A percentile compares a stretch with the other conserved stretches of the same genome.
Evolutionary conservation across 2,329 filamentous ascomycete genomes (phyloP).

Genomic region (Fusarium sp.): DNA sequence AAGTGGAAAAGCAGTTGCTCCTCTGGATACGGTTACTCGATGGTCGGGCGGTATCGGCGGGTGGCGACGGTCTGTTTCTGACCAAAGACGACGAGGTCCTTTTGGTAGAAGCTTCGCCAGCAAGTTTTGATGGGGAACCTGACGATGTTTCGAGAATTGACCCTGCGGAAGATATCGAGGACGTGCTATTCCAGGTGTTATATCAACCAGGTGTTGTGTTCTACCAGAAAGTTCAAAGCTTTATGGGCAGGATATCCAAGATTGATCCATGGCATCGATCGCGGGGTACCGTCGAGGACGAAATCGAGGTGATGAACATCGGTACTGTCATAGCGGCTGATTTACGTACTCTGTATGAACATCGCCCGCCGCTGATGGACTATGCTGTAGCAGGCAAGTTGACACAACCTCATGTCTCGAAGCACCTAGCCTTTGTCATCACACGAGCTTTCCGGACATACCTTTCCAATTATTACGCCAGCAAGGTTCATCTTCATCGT

Average conservation of each 20-base stretch:
- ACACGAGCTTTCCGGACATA: slow-evolving; percentile 66
- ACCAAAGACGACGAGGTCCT: slow-evolving; percentile 59
- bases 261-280: slow-evolving; percentile 68
- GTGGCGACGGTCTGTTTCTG: slow-evolving; percentile 65
- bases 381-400: slow-evolving; percentile 64
- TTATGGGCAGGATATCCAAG: slow-evolving; percentile 66
- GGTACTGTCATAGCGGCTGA: slow-evolving; percentile 63
- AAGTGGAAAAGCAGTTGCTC: slow-evolving; percentile 60
- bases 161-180: slow-evolving; percentile 55
- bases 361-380: slow-evolving; percentile 65
- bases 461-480: slow-evolving; percentile 66
- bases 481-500: slow-evolving; percentile 66
- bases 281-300: slow-evolving; percentile 66
- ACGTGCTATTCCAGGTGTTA: slow-evolving; percentile 64
- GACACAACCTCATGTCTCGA: slow-evolving; percentile 59
- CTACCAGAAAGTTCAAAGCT: slow-evolving; percentile 67
- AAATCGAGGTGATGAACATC: slow-evolving; percentile 67
- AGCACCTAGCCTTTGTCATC: slow-evolving; percentile 60
- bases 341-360: slow-evolving; percentile 61
- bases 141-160: slow-evolving; percentile 40
- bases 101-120: slow-evolving; percentile 56
- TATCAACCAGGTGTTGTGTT: slow-evolving; percentile 67
- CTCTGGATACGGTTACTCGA: slow-evolving; percentile 67
- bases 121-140: slow-evolving; percentile 51
- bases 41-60: slow-evolving; percentile 65